phyloP scores from a whole-genome alignment of 768 basidiomycete species.

The Exidia glandulosa region DNA sequence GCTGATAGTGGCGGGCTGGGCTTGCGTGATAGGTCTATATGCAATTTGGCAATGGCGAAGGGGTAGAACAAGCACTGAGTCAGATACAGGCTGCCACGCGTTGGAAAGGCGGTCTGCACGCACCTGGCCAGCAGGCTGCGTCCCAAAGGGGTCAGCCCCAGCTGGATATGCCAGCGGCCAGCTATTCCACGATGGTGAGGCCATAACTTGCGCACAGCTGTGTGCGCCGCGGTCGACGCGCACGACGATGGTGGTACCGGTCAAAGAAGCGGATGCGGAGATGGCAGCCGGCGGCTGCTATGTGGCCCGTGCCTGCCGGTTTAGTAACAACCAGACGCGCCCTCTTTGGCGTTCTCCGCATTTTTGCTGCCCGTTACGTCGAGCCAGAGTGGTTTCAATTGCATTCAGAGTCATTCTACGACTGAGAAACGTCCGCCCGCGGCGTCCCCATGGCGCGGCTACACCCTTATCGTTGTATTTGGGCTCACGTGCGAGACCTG shows the following conservation, averaged over 20 bases:
- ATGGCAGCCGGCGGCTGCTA: background rate
- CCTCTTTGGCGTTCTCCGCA: too few species aligned
- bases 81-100: background rate
- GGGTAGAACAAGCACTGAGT: too few species aligned
- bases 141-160: background rate
- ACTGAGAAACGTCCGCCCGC: too few species aligned
- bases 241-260: background rate
- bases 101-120: background rate
- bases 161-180: background rate
- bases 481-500: too few species aligned
- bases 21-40: background rate
- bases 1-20: background rate
- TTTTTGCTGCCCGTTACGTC: too few species aligned
- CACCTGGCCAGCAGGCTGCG: background rate
- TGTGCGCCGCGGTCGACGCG: background rate
- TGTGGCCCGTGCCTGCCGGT: background rate
- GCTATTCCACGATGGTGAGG: background rate
- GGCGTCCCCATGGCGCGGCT: too few species aligned
- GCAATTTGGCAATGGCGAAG: background rate
- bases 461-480: too few species aligned
- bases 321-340: too few species aligned
- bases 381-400: too few species aligned
- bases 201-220: background rate
- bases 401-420: too few species aligned
- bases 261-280: background rate